Evolutionary conservation across 2,329 filamentous ascomycete genomes (phyloP), one percentile per base, ranked within the genome.

Genomic region (Cladosporium halotolerans): DNA sequence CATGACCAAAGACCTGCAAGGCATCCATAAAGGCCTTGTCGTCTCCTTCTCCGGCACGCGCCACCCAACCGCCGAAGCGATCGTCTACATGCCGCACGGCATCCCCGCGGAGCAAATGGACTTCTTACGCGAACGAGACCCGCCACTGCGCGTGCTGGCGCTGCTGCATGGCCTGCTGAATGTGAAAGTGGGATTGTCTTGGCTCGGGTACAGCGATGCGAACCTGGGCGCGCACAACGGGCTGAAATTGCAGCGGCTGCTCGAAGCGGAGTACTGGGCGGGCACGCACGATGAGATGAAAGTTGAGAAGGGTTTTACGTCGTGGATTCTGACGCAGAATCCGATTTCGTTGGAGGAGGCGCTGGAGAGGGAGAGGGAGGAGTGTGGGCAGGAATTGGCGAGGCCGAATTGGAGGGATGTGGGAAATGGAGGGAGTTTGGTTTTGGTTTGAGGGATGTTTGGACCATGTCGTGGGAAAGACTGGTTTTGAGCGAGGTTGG

Each of bases 261-360:
- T 80, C 31, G 70, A 73, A 2, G 79, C 81, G 0, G 77, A 72
- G 58, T 86, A 85, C 60, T 86, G 83, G 83, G 68, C 86, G 14
- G 77, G 76, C 0, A 86, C 83, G 23, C 83, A 86, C 59, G 82
- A 85, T 58, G 83, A 85, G 65, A 70, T 79, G 4, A 85, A 85
- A 66, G 75, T 67, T 50, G 82, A 80, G 0, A 75, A 74, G 0
- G 82, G 82, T 0, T 59, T 85, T 4, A 76, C 85, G 9, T 75
- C 67, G 1, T 76, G 70, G 70, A 79, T 68, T 67, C 70, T 79
- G 53, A 66, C 63, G 33, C 60, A 74, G 33, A 75, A 70, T 45
- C 62, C 69, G 0, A 66, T 74, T 58, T 74, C 67, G 0, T 38
- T 77, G 9, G 66, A 72, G 46, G 72, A 78, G 56, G 73, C 83